Percentiles rank a stretch among this genome's conserved stretches.
phyloP scores from a whole-genome alignment of 768 basidiomycete genomes.

The Cystofilobasidium capitatum region DNA sequence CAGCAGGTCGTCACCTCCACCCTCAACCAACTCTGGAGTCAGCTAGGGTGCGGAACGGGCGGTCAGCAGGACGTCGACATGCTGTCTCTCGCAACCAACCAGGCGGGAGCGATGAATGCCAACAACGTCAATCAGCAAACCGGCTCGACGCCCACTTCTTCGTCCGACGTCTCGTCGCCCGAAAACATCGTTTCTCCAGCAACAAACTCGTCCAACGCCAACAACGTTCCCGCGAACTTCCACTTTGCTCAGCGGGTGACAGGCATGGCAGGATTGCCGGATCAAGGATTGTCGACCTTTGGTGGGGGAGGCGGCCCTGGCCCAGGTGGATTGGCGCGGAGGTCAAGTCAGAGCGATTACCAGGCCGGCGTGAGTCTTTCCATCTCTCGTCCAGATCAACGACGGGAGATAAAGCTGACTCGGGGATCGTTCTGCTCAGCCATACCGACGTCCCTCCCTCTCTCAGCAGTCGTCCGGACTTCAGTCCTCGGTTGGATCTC shows the following conservation, averaged over 20 bases:
- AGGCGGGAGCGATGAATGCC: background rate
- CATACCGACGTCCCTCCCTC: background rate
- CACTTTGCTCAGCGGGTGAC: background rate
- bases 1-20: background rate
- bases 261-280: background rate
- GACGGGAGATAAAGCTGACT: too few relatives aligned
- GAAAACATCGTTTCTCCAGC: background rate
- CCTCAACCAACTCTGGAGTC: constrained; percentile 3
- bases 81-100: background rate
- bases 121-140: too few relatives aligned
- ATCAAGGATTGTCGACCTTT: background rate
- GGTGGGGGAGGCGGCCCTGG: too few relatives aligned
- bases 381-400: background rate
- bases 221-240: background rate
- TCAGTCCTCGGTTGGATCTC: background rate
- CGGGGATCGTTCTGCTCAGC: background rate
- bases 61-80: background rate
- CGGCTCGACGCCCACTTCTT: background rate
- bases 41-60: background rate
- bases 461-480: background rate
- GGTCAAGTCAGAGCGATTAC: too few relatives aligned
- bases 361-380: background rate
- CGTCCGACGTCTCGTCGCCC: background rate
- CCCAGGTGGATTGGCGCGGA: too few relatives aligned
- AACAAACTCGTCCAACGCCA: background rate